Evolutionary conservation across 768 basidiomycete species (phyloP).

Genomic region (Trametes punicea): DNA sequence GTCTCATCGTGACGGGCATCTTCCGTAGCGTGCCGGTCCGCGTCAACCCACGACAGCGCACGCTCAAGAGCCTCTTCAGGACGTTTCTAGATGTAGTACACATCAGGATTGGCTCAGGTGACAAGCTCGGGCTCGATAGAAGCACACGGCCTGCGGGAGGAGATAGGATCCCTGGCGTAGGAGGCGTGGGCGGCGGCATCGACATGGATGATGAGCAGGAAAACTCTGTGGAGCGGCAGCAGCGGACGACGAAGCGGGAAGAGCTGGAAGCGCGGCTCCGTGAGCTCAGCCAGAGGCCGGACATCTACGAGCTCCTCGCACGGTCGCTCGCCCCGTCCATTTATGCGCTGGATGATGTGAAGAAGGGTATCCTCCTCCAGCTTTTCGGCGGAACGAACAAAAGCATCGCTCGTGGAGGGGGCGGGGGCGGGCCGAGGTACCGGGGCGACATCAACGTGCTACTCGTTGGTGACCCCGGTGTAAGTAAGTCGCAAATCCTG

Average conservation of each 20-base stretch:
- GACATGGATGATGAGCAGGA: slow-evolving; percentile 61
- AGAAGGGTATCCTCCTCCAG: slow-evolving; percentile 95
- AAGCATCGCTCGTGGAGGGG: slow-evolving; percentile 87
- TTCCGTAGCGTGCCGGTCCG: slow-evolving; percentile 95
- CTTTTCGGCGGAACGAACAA: slow-evolving; percentile 99
- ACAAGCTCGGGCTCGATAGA: slow-evolving; percentile 71
- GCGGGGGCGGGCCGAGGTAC: slow-evolving; percentile 93
- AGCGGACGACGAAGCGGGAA: slow-evolving; percentile 45
- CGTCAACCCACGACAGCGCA: slow-evolving; percentile 87
- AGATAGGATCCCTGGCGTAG: slow-evolving; percentile 65
- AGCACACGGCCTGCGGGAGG: slow-evolving; percentile 70
- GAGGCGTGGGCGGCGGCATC: slow-evolving; percentile 50
- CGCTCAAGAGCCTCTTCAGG: slow-evolving; percentile 94
- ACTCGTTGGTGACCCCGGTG: slow-evolving; percentile 96
- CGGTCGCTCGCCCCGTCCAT: slow-evolving; percentile 90
- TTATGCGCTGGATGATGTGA: slow-evolving; percentile 98
- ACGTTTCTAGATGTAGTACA: slow-evolving; percentile 97
- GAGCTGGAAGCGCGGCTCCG: slow-evolving; percentile 79
- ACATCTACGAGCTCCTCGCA: slow-evolving; percentile 84
- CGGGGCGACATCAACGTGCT: slow-evolving; percentile 98
- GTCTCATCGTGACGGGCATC: slow-evolving; percentile 87
- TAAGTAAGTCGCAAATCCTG: slow-evolving; percentile 92
- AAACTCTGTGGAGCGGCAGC: slow-evolving; percentile 39
- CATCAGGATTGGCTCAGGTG: slow-evolving; percentile 66
- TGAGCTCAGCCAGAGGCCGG: slow-evolving; percentile 67